phyloP scores from a whole-genome alignment of 179 eudicot genomes.

The Actinidia chinensis region DNA sequence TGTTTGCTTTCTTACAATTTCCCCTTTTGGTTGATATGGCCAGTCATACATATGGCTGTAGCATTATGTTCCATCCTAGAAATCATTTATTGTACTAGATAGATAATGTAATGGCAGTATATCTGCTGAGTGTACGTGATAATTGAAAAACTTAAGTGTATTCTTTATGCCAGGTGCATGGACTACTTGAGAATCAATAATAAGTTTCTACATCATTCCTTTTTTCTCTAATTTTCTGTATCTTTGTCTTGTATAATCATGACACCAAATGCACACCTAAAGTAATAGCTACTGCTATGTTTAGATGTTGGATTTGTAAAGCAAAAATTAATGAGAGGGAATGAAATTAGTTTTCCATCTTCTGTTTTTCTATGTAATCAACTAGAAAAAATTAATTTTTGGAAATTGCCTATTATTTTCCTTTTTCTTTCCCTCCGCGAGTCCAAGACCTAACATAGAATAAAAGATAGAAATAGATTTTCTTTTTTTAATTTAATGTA shows the following conservation, averaged over 20 bases:
- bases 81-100: slow-evolving; percentile 20
- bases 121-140: neutral
- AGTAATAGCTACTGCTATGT: neutral
- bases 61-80: slow-evolving; percentile 21
- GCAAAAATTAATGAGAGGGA: too few relatives aligned
- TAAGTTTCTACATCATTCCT: neutral
- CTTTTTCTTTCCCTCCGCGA: too few relatives aligned
- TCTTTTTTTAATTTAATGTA: too few relatives aligned
- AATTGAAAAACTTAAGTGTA: neutral
- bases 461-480: too few relatives aligned
- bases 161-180: neutral
- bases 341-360: too few relatives aligned
- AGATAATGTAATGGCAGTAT: neutral
- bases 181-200: neutral
- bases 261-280: neutral
- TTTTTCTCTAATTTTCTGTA: neutral
- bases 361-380: too few relatives aligned
- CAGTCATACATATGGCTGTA: slow-evolving; percentile 19
- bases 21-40: slow-evolving; percentile 26
- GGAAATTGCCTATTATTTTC: too few relatives aligned
- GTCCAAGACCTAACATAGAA: too few relatives aligned
- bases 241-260: neutral
- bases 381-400: too few relatives aligned
- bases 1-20: slow-evolving; percentile 33
- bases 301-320: too few relatives aligned